Evolutionary conservation across 2,329 filamentous ascomycete species (phyloP), one percentile per base, ranked within the genome.

Genomic region (Chrysosporium keratinophilum): DNA sequence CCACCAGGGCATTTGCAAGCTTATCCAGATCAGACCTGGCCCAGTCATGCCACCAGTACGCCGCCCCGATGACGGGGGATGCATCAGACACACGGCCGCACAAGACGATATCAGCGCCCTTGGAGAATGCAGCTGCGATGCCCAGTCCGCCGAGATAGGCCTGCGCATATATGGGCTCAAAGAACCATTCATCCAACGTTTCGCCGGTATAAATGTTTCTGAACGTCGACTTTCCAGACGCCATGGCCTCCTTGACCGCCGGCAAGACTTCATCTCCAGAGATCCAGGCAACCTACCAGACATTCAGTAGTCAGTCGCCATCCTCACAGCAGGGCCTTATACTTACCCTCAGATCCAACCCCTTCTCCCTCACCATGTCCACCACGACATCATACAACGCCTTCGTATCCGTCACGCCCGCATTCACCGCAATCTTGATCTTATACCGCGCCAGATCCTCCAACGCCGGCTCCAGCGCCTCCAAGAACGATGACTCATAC

Each of bases 401-500:
- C 53, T 69, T 62, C 0, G 71, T 72, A 56, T 74, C 71, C 1
- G 67, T 62, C 15, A 70, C 70, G 0, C 72, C 72, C 11, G 72
- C 72, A 64, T 75, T 75, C 20, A 71, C 71, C 2, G 69, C 72
- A 2, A 74, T 54, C 55, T 72, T 74, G 53, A 75, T 73, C 0
- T 66, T 62, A 57, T 73, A 59, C 44, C 64, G 67, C 9, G 69
- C 69, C 15, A 74, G 56, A 54, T 71, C 65, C 5, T 67, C 62
- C 34, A 73, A 56, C 1, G 71, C 70, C 1, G 70, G 70, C 50
- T 71, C 65, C 33, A 73, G 55, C 5, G 75, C 71, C 63, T 78
- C 73, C 23, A 79, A 68, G 57, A 80, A 78, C 1, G 76, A 75
- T 1, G 71, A 67, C 56, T 79, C 76, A 56, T 78, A 79, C 7